Conservation (phyloP, 352 stramenopile genomes). For the Globisporangium paroecandrum region DNA sequence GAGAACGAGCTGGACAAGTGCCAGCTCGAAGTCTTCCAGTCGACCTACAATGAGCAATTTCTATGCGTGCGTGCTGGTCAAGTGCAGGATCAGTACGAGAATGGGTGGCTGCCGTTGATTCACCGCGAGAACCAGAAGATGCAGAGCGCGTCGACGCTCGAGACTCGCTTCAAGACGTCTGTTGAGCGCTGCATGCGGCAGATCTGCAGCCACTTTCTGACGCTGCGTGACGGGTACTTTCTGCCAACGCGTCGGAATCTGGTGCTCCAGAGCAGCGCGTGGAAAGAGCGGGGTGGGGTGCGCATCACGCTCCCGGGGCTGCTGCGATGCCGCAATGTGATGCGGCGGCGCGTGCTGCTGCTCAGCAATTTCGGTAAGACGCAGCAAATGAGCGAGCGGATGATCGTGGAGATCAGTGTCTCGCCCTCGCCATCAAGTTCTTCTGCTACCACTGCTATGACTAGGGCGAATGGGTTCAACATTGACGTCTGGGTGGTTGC, state of each 20-base stretch:
- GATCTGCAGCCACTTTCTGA: conserved; percentile 37
- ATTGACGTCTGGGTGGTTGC: conserved; percentile 39
- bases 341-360: conserved; percentile 36
- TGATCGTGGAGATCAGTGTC: conserved; percentile 51
- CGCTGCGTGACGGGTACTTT: conserved; percentile 40
- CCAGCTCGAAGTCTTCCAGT: conserved; percentile 58
- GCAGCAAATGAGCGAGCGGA: conserved; percentile 17
- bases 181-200: conserved; percentile 33
- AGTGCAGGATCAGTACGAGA: conserved; percentile 36
- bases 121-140: conserved; percentile 22
- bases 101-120: conserved; percentile 25
- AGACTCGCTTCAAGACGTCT: conserved; percentile 22
- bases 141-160: conserved; percentile 25
- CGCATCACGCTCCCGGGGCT: conserved; percentile 48
- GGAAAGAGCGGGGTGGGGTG: conserved; percentile 23
- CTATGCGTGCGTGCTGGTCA: conserved; percentile 25
- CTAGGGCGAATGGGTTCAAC: conserved; percentile 19
- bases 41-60: conserved; percentile 55
- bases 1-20: conserved; percentile 40
- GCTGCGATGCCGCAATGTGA: conserved; percentile 32
- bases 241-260: conserved; percentile 49
- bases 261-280: conserved; percentile 34
- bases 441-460: neutral
- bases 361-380: conserved; percentile 26
- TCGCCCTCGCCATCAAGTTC: conserved; percentile 18